phyloP scores from a whole-genome alignment of 2,329 filamentous ascomycete genomes.

The Gremmenia infestans region DNA sequence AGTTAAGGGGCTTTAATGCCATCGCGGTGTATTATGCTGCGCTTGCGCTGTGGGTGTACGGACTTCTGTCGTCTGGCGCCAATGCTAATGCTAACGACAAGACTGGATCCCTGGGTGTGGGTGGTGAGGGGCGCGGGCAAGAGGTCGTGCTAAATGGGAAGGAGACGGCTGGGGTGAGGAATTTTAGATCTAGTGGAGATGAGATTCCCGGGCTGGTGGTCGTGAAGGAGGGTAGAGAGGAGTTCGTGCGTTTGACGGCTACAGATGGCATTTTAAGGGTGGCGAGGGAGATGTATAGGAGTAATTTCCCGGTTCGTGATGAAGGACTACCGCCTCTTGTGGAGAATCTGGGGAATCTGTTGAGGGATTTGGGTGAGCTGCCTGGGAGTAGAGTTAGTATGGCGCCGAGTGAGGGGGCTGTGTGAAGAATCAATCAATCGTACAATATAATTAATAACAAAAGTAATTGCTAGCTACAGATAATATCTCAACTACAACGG shows the following conservation, averaged over 20 bases:
- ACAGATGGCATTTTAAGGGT: conserved; percentile 54
- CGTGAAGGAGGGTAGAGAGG: conserved; percentile 22
- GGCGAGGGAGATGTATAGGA: conserved; percentile 50
- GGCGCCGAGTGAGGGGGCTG: conserved; percentile 6
- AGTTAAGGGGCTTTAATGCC: conserved; percentile 62
- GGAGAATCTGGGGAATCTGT: conserved; percentile 60
- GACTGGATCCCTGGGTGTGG: not conserved
- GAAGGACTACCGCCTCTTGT: conserved; percentile 54
- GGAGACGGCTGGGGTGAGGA: conserved; percentile 47
- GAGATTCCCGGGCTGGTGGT: conserved; percentile 43
- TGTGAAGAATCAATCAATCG: not conserved
- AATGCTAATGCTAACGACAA: conserved; percentile 25
- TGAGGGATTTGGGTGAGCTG: conserved; percentile 54
- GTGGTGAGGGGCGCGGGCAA: conserved; percentile 31
- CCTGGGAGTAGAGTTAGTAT: conserved; percentile 31
- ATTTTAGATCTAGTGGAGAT: conserved; percentile 51
- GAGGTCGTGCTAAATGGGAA: conserved; percentile 51
- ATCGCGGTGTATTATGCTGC: conserved; percentile 65
- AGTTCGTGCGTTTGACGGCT: conserved; percentile 46
- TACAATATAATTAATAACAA: too few relatives aligned
- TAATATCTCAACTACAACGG: too few relatives aligned
- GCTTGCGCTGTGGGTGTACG: conserved; percentile 65
- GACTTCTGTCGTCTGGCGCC: conserved; percentile 40
- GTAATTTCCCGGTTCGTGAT: conserved; percentile 43
- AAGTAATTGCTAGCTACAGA: too few relatives aligned